Evolutionary conservation across 495 filamentous ascomycete genomes (phyloP), one percentile per base, ranked within the genome.

Genomic region (Penicillium lagena): DNA sequence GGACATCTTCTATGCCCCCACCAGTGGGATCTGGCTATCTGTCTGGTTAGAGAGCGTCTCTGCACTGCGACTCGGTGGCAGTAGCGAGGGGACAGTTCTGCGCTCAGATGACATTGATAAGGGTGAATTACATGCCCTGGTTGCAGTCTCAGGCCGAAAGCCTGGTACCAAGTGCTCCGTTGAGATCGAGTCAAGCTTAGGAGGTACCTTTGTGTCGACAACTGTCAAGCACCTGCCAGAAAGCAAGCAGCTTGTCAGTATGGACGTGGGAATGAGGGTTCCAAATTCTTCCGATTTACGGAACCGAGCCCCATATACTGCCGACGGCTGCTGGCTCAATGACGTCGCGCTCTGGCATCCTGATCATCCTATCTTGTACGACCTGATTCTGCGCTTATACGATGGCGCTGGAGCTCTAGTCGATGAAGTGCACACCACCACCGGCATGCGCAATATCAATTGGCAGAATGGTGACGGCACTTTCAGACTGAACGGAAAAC

Each of bases 1-100:
- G 41, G 61, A 42, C 39, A 69, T 69, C 32, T 69, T 69, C 46
- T 69, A 69, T 27, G 66, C 62, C 7, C 63, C 66, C 1, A 61
- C 54, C 1, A 61, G 66, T 14, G 66, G 66, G 3, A 66, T 69
- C 13, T 69, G 66, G 66, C 50, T 47, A 13, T 51, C 47, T 39
- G 66, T 67, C 35, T 67, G 66, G 66, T 2, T 63, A 50, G 66
- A 69, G 44, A 65, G 58, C 45, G 62, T 69, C 8, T 62, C 66
- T 6, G 7, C 22, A 8, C 39, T 56, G 50, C 37, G 66, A 14
- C 12, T 69, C 2, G 22, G 31, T 0, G 48, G 58, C 40, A 45
- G 57, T 4, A 67, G 59, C 46, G 62, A 48, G 0, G 62, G 66
- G 10, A 67, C 64, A 8, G 58, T 67, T 8, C 31, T 69, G 9